Evolutionary conservation across 2,329 filamentous ascomycete species (phyloP).

Genomic region (Aspergillus costaricaensis): DNA sequence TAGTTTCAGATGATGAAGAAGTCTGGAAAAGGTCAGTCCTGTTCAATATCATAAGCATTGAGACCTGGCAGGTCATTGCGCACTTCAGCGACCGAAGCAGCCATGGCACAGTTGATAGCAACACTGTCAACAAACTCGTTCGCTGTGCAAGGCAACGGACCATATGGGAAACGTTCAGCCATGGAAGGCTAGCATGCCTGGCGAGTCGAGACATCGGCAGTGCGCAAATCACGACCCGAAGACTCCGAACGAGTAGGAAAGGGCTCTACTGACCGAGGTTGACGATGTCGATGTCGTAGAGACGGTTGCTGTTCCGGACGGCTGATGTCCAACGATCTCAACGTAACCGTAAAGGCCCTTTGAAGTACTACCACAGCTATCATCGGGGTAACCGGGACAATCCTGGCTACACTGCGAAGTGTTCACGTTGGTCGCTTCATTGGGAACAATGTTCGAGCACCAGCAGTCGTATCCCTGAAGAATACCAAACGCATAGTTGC

Average conservation of each 20-base stretch:
- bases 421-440: constrained; percentile 33
- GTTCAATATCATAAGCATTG: not conserved
- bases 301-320: constrained; percentile 35
- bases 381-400: constrained; percentile 51
- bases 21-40: constrained; percentile 15
- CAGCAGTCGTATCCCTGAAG: constrained; percentile 51
- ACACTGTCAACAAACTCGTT: not conserved
- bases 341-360: constrained; percentile 48
- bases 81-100: not conserved
- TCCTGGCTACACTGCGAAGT: constrained; percentile 38
- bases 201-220: not conserved
- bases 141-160: not conserved
- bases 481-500: constrained; percentile 49
- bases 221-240: not conserved
- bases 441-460: constrained; percentile 51
- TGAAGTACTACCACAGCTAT: constrained; percentile 46
- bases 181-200: not conserved
- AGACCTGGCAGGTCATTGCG: not conserved
- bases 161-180: not conserved
- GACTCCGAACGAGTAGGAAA: not conserved
- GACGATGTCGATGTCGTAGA: constrained; percentile 25
- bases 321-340: constrained; percentile 34
- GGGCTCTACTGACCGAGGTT: constrained; percentile 26
- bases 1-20: constrained; percentile 15
- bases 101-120: not conserved